phyloP scores from a whole-genome alignment of 805 yeast species.

The Pichia ethanolica region DNA sequence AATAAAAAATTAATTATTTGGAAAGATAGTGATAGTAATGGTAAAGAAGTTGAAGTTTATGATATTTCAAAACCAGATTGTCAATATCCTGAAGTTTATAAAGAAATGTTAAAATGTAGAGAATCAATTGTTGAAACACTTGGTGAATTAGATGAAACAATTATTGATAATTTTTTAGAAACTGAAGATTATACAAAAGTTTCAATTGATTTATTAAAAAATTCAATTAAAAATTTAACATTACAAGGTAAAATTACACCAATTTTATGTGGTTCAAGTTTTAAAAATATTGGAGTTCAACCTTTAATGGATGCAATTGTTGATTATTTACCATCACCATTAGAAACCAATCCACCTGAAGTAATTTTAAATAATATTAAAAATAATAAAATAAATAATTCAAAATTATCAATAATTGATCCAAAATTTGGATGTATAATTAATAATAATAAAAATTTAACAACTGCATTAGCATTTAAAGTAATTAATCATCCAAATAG shows the following conservation, averaged over 20 bases:
- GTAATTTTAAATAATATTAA: conserved; percentile 24
- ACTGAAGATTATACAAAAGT: conserved; percentile 65
- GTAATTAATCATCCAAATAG: conserved; percentile 79
- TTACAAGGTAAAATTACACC: conserved; percentile 56
- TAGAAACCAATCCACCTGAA: conserved; percentile 53
- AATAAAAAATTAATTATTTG: conserved; percentile 53
- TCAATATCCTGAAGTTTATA: conserved; percentile 29
- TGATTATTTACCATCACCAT: conserved; percentile 75
- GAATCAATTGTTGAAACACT: conserved; percentile 77
- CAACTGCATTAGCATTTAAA: conserved; percentile 84
- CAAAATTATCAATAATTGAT: conserved; percentile 32
- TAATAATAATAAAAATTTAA: conserved; percentile 49
- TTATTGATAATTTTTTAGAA: conserved; percentile 73
- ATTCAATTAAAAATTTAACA: conserved; percentile 60
- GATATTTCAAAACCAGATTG: conserved; percentile 29
- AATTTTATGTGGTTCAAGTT: conserved; percentile 88
- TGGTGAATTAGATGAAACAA: conserved; percentile 71
- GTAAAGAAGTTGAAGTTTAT: conserved; percentile 42
- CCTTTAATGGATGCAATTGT: conserved; percentile 82
- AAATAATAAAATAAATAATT: background rate
- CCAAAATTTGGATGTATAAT: conserved; percentile 42
- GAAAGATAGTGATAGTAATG: conserved; percentile 36
- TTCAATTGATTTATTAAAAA: conserved; percentile 43
- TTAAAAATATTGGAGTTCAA: conserved; percentile 89
- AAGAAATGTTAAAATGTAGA: conserved; percentile 49